Evolutionary conservation across 1,284 basidiomycete species (phyloP), one percentile per base, ranked within the genome.

Genomic region (Trichosporon inkin): DNA sequence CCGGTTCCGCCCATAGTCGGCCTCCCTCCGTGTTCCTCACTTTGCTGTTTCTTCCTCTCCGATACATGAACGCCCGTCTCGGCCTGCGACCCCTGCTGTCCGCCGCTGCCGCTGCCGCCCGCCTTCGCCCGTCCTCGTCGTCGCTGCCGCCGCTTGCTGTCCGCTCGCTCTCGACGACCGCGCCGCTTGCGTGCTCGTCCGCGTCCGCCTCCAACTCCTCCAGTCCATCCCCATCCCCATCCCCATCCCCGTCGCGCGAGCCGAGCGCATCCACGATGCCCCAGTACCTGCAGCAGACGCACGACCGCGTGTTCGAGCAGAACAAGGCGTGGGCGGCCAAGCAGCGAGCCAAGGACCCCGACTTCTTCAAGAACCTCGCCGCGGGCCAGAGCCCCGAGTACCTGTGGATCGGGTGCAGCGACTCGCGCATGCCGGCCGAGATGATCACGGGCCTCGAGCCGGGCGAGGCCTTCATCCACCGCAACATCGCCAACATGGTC

Each of bases 391-490:
- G 20, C n/a, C 62, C 62, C 16, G 62, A 64, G 55, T 64, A 64
- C 55, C 62, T 64, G 32, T 64, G 62, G 62, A 61, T 64, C 41
- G 62, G 62, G 13, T 64, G 62, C 57, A 37, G 37, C 1, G 62
- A 64, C 62, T 56, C 54, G 54, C 62, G 62, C 60, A 64, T 64
- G 49, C 62, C 62, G 17, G 62, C 62, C 54, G 62, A 64, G 62
- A 17, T 41, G 17, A 64, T 64, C 57, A 61, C 62, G 19, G 62
- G 62, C 34, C 59, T 64, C 17, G 32, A 64, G 51, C 62, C 62
- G 20, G 62, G 62, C 17, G 59, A 64, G 62, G 62, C 62, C 14
- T 64, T 64, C 47, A 64, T 64, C 60, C 62, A 64, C 62, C 59
- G 62, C 57, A 64, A 64, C 62, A 64, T 64, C 39, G 62, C 62